phyloP scores from a whole-genome alignment of 495 filamentous ascomycete species.

The Parachaetomium inaequale region DNA sequence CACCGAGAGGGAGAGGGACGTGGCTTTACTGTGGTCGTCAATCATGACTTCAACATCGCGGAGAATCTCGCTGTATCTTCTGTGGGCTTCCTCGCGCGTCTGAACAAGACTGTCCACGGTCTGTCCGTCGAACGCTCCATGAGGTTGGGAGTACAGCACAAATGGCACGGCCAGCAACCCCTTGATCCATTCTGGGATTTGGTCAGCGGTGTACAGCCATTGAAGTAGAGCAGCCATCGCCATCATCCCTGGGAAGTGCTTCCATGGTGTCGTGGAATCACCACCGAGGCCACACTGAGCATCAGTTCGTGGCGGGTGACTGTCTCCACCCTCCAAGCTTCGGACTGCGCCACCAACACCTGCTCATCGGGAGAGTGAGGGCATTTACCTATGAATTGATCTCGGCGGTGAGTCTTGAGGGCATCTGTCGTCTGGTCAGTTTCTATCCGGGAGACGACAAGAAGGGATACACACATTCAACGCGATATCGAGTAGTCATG shows the following conservation, averaged over 20 bases:
- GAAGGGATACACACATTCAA: conserved; percentile 63
- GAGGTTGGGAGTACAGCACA: conserved; percentile 92
- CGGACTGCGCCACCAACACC: too few species aligned
- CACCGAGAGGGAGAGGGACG: background rate
- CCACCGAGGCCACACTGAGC: too few species aligned
- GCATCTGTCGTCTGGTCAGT: conserved; percentile 57
- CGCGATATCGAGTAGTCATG: conserved; percentile 89
- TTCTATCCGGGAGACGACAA: background rate
- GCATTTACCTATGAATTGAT: conserved; percentile 69
- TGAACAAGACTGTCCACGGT: conserved; percentile 53
- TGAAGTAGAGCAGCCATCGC: too few species aligned
- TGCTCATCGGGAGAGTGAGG: background rate
- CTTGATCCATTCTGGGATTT: conserved; percentile 59
- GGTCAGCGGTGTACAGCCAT: background rate
- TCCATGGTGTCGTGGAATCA: too few species aligned
- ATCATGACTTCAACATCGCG: conserved; percentile 88
- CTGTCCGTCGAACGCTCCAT: conserved; percentile 64
- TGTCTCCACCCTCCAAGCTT: too few species aligned
- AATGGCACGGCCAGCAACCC: conserved; percentile 94
- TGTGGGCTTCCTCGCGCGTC: conserved; percentile 64
- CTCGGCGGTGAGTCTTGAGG: conserved; percentile 80
- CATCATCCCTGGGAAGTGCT: too few species aligned
- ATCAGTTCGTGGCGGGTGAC: too few species aligned
- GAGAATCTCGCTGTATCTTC: conserved; percentile 92
- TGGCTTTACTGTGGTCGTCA: conserved; percentile 74